Percentiles rank a stretch among this genome's conserved stretches.
Conservation (phyloP, 257 asterid species). For the Lavandula angustifolia region DNA sequence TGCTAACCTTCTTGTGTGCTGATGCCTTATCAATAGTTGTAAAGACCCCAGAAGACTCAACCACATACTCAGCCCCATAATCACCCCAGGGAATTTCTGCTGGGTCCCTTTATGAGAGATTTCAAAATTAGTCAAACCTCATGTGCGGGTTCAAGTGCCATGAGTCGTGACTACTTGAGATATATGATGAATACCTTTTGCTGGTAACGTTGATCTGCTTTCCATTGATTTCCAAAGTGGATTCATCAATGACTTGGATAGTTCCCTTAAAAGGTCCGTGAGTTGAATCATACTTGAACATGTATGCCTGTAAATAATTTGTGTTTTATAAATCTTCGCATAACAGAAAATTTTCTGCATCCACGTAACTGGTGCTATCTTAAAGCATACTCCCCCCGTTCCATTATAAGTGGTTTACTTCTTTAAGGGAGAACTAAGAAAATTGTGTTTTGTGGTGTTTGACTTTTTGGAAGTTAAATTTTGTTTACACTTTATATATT, state of each 20-base stretch:
- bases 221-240: slow-evolving; percentile 93
- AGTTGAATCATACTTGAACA: slow-evolving; percentile 97
- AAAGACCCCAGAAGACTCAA: slow-evolving; percentile 94
- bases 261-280: slow-evolving; percentile 86
- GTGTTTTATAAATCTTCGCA: not conserved
- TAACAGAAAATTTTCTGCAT: not conserved
- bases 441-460: too few relatives aligned
- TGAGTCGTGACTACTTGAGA: slow-evolving; percentile 4
- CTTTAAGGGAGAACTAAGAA: too few relatives aligned
- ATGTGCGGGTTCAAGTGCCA: slow-evolving; percentile 9
- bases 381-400: not conserved
- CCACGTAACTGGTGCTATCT: not conserved
- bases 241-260: slow-evolving; percentile 66
- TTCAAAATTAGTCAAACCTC: slow-evolving; percentile 30
- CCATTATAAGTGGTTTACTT: too few relatives aligned
- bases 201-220: slow-evolving; percentile 69
- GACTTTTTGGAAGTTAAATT: too few relatives aligned
- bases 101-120: slow-evolving; percentile 65
- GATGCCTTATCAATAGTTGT: slow-evolving; percentile 86
- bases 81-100: slow-evolving; percentile 98
- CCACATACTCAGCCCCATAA: slow-evolving; percentile 82
- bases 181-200: slow-evolving; percentile 60
- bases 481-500: too few relatives aligned
- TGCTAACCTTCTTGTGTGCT: slow-evolving; percentile 75
- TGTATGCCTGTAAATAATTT: slow-evolving; percentile 75